A percentile compares a stretch with the other conserved stretches of the same genome.
These are phyloP conservation scores for Calycina herbarum DNA, from an alignment of 2,329 filamentous ascomycete species.

Conservation along the genomic window DNA sequence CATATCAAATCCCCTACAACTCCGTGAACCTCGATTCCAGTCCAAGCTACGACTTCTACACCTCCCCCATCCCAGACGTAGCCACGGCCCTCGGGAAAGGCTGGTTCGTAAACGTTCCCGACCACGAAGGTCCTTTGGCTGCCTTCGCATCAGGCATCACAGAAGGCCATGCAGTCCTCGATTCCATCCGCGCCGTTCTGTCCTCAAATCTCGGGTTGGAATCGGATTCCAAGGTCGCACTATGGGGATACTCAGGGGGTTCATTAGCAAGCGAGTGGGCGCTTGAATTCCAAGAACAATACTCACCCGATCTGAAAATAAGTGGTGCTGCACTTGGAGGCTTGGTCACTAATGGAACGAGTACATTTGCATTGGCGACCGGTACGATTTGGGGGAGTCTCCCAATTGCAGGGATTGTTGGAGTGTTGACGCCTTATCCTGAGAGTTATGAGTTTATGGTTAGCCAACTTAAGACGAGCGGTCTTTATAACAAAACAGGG, in stretches of 20 bases:
- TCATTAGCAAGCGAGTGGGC: constrained; percentile 53
- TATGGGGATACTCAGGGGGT: constrained; percentile 60
- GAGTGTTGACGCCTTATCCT: constrained; percentile 16
- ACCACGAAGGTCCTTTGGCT: constrained; percentile 27
- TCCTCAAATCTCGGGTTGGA: neutral
- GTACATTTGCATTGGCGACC: constrained; percentile 40
- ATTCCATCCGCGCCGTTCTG: constrained; percentile 27
- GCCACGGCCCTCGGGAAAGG: constrained; percentile 17
- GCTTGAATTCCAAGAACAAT: constrained; percentile 50
- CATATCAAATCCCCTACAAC: constrained; percentile 45
- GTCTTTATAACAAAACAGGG: constrained; percentile 31
- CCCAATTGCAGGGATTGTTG: constrained; percentile 15
- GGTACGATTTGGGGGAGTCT: constrained; percentile 37
- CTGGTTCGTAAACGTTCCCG: constrained; percentile 26
- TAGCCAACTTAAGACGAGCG: neutral
- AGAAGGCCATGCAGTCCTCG: constrained; percentile 23
- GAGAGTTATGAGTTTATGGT: neutral
- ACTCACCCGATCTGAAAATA: constrained; percentile 54
- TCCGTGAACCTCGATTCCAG: constrained; percentile 42
- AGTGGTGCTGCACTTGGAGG: constrained; percentile 52
- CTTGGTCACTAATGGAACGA: constrained; percentile 43
- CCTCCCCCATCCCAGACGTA: constrained; percentile 39
- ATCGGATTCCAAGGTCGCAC: constrained; percentile 1
- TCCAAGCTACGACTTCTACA: constrained; percentile 44
- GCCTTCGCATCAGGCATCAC: constrained; percentile 19